Percentiles rank a stretch among this genome's conserved stretches.
Evolutionary conservation across 352 stramenopile genomes (phyloP).

Genomic region (Phytophthora melonis): DNA sequence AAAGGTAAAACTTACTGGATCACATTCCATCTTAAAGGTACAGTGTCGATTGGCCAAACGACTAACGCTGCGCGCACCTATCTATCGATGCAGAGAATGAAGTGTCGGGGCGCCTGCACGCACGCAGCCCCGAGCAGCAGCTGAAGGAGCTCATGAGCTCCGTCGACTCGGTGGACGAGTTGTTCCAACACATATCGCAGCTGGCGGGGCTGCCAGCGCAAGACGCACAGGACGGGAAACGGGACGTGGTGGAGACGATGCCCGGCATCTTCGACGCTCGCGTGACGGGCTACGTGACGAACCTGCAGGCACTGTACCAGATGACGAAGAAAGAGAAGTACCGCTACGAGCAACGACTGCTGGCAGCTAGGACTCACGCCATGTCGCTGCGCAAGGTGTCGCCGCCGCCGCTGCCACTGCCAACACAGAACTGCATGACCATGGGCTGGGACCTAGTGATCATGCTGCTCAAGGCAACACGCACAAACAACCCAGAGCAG

Average conservation of each 20-base stretch:
- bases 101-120: constrained; percentile 33
- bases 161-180: constrained; percentile 78
- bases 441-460: constrained; percentile 88
- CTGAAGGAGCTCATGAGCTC: constrained; percentile 79
- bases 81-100: constrained; percentile 44
- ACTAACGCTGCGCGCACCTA: background rate
- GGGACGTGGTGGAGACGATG: constrained; percentile 27
- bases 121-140: constrained; percentile 59
- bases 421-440: constrained; percentile 85
- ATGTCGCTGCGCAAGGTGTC: constrained; percentile 76
- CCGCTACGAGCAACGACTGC: constrained; percentile 73
- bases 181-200: constrained; percentile 86
- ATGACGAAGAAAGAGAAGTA: constrained; percentile 87
- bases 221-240: constrained; percentile 28
- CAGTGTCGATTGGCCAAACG: background rate
- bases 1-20: constrained; percentile 47
- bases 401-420: constrained; percentile 76
- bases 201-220: constrained; percentile 49
- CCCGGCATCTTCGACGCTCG: constrained; percentile 74
- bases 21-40: background rate
- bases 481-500: constrained; percentile 66
- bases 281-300: constrained; percentile 75
- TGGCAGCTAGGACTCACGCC: constrained; percentile 59
- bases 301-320: constrained; percentile 77
- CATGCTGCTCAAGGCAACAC: constrained; percentile 76